Base-by-base conservation (phyloP, 106 monocot species). In the Dioscorea alata region DNA sequence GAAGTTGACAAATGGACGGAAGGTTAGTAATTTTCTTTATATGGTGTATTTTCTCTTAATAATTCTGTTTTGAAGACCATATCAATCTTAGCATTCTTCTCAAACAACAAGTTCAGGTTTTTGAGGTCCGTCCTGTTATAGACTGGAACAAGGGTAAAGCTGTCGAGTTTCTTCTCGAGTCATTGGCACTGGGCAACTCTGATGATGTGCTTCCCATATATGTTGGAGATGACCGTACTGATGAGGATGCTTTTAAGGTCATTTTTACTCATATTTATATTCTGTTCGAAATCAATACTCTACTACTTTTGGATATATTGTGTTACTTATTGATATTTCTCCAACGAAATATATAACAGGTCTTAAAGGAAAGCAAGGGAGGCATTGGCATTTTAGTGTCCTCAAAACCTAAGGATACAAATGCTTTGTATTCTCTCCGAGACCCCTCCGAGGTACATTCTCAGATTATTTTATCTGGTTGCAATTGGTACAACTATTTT, bases 141-240 rank as follows among this genome's bases (percentile, higher is more conserved):
- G 80, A 86, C 23, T 94, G 94, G 94, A 83, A 90, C 67, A 94
- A 94, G 78, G 94, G 94, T 2, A 94, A 90, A 48, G 94, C 94
- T 22, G 94, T 94, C 15, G 84, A 90, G 48, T 94, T 94, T 74
- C 62, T 94, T 73, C 94, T 94, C 48, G 86, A 94, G 54, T 94
- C 94, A 20, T 82, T 94, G 49, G 86, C 63, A 15, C 87, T 87
- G 16, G 63, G 14, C 35, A 54, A 85, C 53, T 66, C 71, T 8
- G 80, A 80, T 21, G 76, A 84, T 61, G 94, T 90, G 28, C 71
- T 94, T 50, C 80, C 94, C 4, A 87, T 94, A 51, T 87, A 84
- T 60, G 69, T 94, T 51, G 94, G 94, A 14, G 94, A 94, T 70
- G 94, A 94, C 60, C 78, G 75, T 13, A 94, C 89, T 8, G 94